Conservation (phyloP, 2,329 filamentous ascomycete genomes). For the Aspergillaceae sp. region DNA sequence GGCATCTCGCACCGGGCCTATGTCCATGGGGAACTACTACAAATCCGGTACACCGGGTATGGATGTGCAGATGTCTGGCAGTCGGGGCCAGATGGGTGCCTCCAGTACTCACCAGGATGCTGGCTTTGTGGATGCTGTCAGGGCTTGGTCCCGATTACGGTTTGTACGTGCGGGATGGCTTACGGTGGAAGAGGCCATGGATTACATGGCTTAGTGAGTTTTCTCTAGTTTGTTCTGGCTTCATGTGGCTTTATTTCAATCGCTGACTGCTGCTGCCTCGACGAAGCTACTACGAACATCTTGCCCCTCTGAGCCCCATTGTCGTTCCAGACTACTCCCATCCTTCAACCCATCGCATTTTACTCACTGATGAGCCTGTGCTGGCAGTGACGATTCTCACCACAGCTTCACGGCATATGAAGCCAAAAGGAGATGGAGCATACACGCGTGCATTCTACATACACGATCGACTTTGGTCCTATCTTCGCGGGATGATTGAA, state of each 20-base stretch:
- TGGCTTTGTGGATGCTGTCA: slow-evolving; percentile 56
- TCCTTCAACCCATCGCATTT: slow-evolving; percentile 66
- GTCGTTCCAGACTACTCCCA: slow-evolving; percentile 83
- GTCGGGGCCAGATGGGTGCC: slow-evolving; percentile 18
- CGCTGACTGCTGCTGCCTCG: slow-evolving; percentile 3
- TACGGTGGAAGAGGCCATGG: slow-evolving; percentile 82
- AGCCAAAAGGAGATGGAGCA: slow-evolving; percentile 69
- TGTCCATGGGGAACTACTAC: slow-evolving; percentile 47
- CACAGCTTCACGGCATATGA: slow-evolving; percentile 79
- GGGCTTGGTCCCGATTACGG: slow-evolving; percentile 82
- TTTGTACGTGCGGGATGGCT: slow-evolving; percentile 98
- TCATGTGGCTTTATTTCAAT: neutral
- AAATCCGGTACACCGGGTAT: slow-evolving; percentile 17
- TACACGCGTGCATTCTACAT: slow-evolving; percentile 81
- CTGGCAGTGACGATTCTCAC: slow-evolving; percentile 85
- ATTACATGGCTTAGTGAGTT: slow-evolving; percentile 81
- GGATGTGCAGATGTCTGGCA: slow-evolving; percentile 21
- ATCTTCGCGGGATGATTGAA: slow-evolving; percentile 90
- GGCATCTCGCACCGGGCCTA: slow-evolving; percentile 35
- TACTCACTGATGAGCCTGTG: slow-evolving; percentile 87
- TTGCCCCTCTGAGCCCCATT: slow-evolving; percentile 88
- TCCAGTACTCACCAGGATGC: slow-evolving; percentile 26
- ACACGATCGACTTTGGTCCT: slow-evolving; percentile 91
- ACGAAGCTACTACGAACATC: slow-evolving; percentile 72
- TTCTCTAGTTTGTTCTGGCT: neutral